phyloP scores from a whole-genome alignment of 2,329 filamentous ascomycete species.

The Fusarium denticulatum region DNA sequence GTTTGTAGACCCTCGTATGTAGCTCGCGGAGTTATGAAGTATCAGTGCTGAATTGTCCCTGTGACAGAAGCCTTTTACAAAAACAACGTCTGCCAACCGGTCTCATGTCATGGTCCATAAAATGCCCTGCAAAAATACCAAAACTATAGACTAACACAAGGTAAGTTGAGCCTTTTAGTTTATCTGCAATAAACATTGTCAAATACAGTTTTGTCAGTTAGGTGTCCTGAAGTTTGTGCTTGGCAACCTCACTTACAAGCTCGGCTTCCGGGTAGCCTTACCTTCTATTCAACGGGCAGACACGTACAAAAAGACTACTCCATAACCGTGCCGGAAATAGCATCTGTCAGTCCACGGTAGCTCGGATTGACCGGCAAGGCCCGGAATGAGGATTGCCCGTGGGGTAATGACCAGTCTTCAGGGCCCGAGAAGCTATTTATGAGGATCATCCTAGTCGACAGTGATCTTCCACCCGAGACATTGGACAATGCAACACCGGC shows the following conservation, averaged over 20 bases:
- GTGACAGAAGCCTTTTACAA: background rate
- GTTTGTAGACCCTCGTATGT: background rate
- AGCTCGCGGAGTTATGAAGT: background rate
- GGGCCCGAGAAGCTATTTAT: background rate
- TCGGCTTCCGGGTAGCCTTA: background rate
- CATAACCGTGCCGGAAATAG: background rate
- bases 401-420: background rate
- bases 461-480: conserved; percentile 1
- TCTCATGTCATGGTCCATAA: background rate
- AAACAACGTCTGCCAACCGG: background rate
- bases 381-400: background rate
- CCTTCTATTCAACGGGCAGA: background rate
- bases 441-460: background rate
- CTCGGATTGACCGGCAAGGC: background rate
- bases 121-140: background rate
- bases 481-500: background rate
- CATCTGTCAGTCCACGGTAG: background rate
- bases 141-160: background rate
- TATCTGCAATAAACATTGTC: background rate
- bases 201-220: background rate
- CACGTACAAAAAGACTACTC: background rate
- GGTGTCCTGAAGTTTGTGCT: background rate
- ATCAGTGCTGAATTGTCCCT: background rate
- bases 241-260: background rate
- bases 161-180: background rate